Conservation (phyloP, 345 rosid genomes). For the Linum usitatissimum region DNA sequence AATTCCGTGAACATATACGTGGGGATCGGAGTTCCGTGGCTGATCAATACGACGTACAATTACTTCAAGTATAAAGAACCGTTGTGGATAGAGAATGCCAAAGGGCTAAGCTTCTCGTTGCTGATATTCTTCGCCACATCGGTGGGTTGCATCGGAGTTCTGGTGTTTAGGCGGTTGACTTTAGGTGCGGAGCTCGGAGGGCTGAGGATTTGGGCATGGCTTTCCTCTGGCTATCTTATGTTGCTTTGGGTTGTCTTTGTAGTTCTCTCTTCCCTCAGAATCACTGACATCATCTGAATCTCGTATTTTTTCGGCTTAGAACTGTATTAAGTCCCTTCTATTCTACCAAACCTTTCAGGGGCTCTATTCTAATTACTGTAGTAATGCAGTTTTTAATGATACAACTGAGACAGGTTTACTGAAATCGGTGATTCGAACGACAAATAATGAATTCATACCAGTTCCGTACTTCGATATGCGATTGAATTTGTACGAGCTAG, state of each 20-base stretch:
- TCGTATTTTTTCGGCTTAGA: too few relatives aligned
- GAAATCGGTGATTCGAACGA: too few relatives aligned
- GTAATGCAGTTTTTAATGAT: too few relatives aligned
- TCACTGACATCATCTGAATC: conserved; percentile 47
- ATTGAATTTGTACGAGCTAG: too few relatives aligned
- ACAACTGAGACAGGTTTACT: too few relatives aligned
- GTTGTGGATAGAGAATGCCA: conserved; percentile 43
- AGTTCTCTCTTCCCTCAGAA: conserved; percentile 61
- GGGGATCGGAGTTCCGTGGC: conserved; percentile 93
- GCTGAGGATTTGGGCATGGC: conserved; percentile 81
- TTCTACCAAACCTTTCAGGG: too few relatives aligned
- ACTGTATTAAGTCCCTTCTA: too few relatives aligned
- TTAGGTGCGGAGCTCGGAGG: conserved; percentile 89
- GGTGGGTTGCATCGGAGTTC: conserved; percentile 61
- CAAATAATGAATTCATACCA: too few relatives aligned
- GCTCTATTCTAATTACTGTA: too few relatives aligned
- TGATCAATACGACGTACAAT: conserved; percentile 79
- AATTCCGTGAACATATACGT: conserved; percentile 89
- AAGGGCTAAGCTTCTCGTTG: conserved; percentile 74
- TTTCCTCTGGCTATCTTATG: conserved; percentile 53
- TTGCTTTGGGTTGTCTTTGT: conserved; percentile 71
- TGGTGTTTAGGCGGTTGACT: conserved; percentile 58
- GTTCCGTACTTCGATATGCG: too few relatives aligned
- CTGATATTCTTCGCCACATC: conserved; percentile 74
- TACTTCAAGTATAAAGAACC: conserved; percentile 58